Evolutionary conservation across 2,329 filamentous ascomycete genomes (phyloP).

Genomic region (Penicillium sp.): DNA sequence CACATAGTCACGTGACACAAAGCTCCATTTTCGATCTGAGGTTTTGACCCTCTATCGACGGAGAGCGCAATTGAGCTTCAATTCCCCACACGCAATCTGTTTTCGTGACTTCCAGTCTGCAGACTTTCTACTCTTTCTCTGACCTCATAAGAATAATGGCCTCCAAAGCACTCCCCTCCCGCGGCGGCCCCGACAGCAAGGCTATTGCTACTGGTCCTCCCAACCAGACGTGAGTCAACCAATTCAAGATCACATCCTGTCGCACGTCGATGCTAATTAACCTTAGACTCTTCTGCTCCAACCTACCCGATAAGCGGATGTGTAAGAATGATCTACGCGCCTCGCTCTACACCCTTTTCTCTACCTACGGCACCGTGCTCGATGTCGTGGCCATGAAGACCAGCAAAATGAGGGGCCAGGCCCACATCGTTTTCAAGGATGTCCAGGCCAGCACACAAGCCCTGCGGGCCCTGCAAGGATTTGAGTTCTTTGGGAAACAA

Average conservation of each 20-base stretch:
- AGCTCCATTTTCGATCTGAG: conserved; percentile 14
- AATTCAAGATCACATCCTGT: conserved; percentile 7
- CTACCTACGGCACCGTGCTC: conserved; percentile 87
- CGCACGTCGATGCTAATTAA: conserved; percentile 22
- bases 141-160: conserved; percentile 31
- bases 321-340: conserved; percentile 85
- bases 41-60: conserved; percentile 3
- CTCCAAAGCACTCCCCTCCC: conserved; percentile 44
- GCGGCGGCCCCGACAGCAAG: conserved; percentile 41
- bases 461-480: conserved; percentile 83
- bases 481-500: conserved; percentile 79
- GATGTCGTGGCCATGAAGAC: conserved; percentile 91
- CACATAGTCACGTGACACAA: conserved; percentile 24
- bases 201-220: conserved; percentile 58
- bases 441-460: conserved; percentile 90
- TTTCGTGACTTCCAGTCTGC: not conserved
- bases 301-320: conserved; percentile 79
- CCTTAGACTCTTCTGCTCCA: conserved; percentile 79
- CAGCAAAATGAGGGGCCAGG: conserved; percentile 91
- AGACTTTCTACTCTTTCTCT: not conserved
- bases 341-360: conserved; percentile 89
- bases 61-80: conserved; percentile 8
- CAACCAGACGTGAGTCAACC: conserved; percentile 70
- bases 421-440: conserved; percentile 88
- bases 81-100: not conserved